Percentiles rank a stretch among this genome's conserved stretches.
Conservation (phyloP, 192 early-diverging fungal genomes). For the Coemansia sp. region DNA sequence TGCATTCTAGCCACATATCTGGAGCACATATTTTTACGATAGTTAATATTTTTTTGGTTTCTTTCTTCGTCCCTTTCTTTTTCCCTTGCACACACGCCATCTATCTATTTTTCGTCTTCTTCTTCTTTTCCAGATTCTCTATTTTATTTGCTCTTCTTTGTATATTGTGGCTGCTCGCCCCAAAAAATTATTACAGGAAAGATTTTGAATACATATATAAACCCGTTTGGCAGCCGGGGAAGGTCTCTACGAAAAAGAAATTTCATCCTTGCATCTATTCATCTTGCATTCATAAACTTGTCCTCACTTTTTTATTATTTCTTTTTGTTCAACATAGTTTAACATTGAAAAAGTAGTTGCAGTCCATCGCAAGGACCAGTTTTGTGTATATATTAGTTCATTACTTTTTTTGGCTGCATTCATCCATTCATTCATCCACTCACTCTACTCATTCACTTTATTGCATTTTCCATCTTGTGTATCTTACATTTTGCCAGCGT, state of each 20-base stretch:
- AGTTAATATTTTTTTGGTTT: neutral
- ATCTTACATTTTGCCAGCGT: neutral
- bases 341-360: conserved; percentile 1
- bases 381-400: neutral
- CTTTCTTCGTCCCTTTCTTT: neutral
- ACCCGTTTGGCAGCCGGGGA: neutral
- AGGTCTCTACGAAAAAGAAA: conserved; percentile 5
- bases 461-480: conserved; percentile 10
- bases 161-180: neutral
- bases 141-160: neutral
- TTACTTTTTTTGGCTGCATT: neutral
- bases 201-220: neutral
- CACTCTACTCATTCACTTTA: neutral
- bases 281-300: conserved; percentile 1
- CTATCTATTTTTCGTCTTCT: neutral
- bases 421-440: neutral
- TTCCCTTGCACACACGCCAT: neutral
- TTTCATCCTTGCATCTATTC: conserved; percentile 4
- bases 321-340: conserved; percentile 1
- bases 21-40: neutral
- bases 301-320: conserved; percentile 5
- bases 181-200: too few species aligned
- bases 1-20: conserved; percentile 3
- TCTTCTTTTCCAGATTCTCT: neutral
- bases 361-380: conserved; percentile 2